These are phyloP conservation scores for Candida vaughaniae DNA, from an alignment of 805 yeast genomes.

Conservation along the genomic window DNA sequence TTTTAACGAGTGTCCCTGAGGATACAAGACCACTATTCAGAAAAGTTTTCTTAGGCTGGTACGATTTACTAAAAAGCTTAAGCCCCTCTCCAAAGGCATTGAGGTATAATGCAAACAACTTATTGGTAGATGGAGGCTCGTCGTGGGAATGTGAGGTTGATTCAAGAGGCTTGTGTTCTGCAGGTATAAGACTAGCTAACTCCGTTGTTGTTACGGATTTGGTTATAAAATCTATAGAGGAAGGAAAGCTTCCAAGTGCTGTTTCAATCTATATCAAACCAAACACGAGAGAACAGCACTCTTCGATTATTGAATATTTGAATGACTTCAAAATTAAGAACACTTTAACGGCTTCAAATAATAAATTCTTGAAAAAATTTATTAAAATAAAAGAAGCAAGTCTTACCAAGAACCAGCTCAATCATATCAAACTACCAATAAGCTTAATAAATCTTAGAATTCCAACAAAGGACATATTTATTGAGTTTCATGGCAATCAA, in stretches of 20 bases:
- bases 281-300: conserved; percentile 16
- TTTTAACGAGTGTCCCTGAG: conserved; percentile 29
- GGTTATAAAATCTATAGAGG: conserved; percentile 19
- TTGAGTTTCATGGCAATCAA: conserved; percentile 20
- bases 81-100: conserved; percentile 21
- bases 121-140: conserved; percentile 31
- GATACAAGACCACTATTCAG: conserved; percentile 20
- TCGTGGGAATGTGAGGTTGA: conserved; percentile 33
- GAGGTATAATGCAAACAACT: conserved; percentile 40
- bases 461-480: conserved; percentile 31
- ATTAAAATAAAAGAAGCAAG: conserved; percentile 27
- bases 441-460: conserved; percentile 32
- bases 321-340: conserved; percentile 13
- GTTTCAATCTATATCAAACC: conserved; percentile 34
- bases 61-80: conserved; percentile 28
- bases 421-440: conserved; percentile 32
- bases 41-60: conserved; percentile 39
- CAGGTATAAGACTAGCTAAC: conserved; percentile 35
- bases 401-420: conserved; percentile 16
- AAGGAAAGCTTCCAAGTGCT: conserved; percentile 16
- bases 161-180: conserved; percentile 19
- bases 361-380: conserved; percentile 30
- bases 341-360: conserved; percentile 8
- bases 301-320: conserved; percentile 18
- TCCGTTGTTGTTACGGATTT: conserved; percentile 37